Evolutionary conservation across 83 land plant genomes (phyloP).

Genomic region (Picea mariana): DNA sequence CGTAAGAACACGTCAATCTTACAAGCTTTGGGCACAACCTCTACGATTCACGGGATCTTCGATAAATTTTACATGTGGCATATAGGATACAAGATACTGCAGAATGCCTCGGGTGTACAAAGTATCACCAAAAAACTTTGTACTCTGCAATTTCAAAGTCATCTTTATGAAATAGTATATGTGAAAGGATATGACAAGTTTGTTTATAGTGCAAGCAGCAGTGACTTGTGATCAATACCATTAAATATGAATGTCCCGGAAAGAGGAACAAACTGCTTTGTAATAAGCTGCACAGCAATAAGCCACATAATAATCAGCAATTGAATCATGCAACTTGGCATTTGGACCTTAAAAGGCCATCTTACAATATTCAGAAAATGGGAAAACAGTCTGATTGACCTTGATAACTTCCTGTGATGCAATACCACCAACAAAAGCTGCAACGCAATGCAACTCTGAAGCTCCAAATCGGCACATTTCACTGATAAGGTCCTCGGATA

Average conservation of each 20-base stretch:
- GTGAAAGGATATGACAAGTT: background rate
- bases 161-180: background rate
- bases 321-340: too few species aligned
- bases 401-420: constrained; percentile 91
- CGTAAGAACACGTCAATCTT: background rate
- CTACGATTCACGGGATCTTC: background rate
- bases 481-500: constrained; percentile 76
- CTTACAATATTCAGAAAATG: too few species aligned
- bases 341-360: too few species aligned
- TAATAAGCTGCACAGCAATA: too few species aligned
- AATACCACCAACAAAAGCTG: constrained; percentile 84
- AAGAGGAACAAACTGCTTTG: constrained; percentile 80
- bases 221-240: constrained; percentile 78
- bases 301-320: too few species aligned
- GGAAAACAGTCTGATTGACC: too few species aligned
- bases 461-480: constrained; percentile 89
- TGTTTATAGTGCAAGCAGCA: constrained; percentile 35
- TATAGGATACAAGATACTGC: background rate
- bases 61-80: background rate
- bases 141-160: background rate
- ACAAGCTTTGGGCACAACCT: background rate
- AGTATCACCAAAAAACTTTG: background rate
- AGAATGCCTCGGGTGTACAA: too few species aligned
- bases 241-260: constrained; percentile 79
- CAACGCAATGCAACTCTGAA: constrained; percentile 78